These are phyloP conservation scores for Mycena haematopus DNA, from an alignment of 768 basidiomycete genomes.

Conservation along the genomic window DNA sequence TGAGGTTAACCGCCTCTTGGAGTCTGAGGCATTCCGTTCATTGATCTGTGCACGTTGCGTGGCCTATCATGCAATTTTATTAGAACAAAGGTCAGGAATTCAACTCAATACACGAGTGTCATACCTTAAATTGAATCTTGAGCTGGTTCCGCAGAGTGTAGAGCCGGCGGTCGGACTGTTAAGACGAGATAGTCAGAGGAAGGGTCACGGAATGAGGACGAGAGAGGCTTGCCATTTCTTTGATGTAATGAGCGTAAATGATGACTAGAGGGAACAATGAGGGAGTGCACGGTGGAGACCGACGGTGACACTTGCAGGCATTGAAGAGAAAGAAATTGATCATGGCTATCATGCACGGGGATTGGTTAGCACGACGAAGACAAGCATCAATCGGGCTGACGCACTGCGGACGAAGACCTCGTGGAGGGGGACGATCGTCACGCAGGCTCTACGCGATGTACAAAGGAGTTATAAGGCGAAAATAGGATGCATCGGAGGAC, in stretches of 20 bases:
- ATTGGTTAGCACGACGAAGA: neutral
- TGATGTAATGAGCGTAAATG: conserved; percentile 75
- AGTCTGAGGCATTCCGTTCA: conserved; percentile 78
- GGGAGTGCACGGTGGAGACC: neutral
- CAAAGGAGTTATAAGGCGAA: neutral
- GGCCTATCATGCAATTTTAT: conserved; percentile 53
- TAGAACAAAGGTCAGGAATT: neutral
- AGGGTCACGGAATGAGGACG: conserved; percentile 7
- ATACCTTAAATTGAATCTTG: conserved; percentile 70
- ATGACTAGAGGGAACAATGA: conserved; percentile 56
- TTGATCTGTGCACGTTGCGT: conserved; percentile 80
- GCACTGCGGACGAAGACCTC: conserved; percentile 17
- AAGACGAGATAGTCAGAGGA: conserved; percentile 29
- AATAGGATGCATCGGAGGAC: neutral
- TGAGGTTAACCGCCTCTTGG: conserved; percentile 80
- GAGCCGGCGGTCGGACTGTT: conserved; percentile 70
- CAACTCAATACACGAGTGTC: conserved; percentile 30
- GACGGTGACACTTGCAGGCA: conserved; percentile 48
- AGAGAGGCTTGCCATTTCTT: conserved; percentile 56
- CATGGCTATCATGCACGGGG: conserved; percentile 47
- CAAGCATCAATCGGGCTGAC: neutral
- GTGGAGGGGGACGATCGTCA: conserved; percentile 26
- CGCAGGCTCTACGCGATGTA: conserved; percentile 18
- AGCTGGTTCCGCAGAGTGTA: conserved; percentile 77
- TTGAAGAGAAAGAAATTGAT: conserved; percentile 83